Conservation (phyloP, 257 asterid genomes). For the Primulina huaijiensis region DNA sequence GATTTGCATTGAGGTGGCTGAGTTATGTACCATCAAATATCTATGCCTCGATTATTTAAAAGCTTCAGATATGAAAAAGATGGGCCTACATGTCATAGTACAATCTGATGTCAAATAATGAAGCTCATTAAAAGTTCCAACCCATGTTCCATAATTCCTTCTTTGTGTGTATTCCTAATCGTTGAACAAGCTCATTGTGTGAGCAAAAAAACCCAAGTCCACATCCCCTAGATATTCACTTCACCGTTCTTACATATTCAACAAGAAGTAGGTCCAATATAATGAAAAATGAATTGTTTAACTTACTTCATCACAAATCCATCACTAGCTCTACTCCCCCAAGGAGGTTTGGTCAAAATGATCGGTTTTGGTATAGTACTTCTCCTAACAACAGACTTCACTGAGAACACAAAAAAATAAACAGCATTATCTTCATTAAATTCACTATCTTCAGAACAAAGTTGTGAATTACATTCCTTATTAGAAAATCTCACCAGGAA, state of each 20-base stretch:
- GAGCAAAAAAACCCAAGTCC: too few species aligned
- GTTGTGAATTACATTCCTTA: slow-evolving; percentile 22
- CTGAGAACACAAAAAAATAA: slow-evolving; percentile 41
- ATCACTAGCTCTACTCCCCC: slow-evolving; percentile 58
- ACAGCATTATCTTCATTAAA: slow-evolving; percentile 6
- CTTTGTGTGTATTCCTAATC: too few species aligned
- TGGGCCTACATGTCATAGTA: too few species aligned
- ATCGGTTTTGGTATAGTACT: slow-evolving; percentile 48
- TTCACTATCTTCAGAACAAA: neutral
- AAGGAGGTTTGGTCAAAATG: slow-evolving; percentile 40
- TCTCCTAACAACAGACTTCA: slow-evolving; percentile 50
- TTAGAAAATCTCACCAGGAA: slow-evolving; percentile 54
- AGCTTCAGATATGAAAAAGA: too few species aligned
- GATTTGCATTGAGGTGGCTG: too few species aligned
- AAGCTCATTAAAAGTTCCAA: too few species aligned
- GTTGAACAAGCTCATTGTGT: too few species aligned
- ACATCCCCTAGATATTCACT: too few species aligned
- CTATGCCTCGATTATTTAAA: too few species aligned
- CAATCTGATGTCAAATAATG: too few species aligned
- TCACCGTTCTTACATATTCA: neutral
- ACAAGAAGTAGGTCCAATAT: slow-evolving; percentile 1
- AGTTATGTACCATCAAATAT: too few species aligned
- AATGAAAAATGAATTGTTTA: neutral
- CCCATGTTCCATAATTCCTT: too few species aligned
- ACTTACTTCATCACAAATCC: slow-evolving; percentile 54